Percentiles rank a stretch among this genome's conserved stretches.
Conservation (phyloP, 1,284 basidiomycete species). For the Pseudozyma thailandica region DNA sequence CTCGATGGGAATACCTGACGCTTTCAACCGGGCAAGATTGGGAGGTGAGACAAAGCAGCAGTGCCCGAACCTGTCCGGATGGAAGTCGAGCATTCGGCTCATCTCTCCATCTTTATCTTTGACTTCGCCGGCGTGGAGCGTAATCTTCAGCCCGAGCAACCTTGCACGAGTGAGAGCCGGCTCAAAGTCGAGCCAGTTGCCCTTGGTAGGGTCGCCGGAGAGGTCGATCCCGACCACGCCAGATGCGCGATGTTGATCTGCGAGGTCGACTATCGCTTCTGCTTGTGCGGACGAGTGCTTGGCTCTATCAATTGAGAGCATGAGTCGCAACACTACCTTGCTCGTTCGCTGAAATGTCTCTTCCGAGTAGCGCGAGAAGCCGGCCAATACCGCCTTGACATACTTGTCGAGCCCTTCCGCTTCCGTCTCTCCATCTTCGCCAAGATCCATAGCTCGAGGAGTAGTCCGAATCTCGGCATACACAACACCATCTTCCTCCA, state of each 20-base stretch:
- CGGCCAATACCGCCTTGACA: conserved; percentile 18
- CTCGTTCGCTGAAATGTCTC: neutral
- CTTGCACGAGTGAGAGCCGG: conserved; percentile 21
- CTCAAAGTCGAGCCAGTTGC: conserved; percentile 13
- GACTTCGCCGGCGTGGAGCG: conserved; percentile 47
- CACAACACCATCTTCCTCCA: conserved; percentile 42
- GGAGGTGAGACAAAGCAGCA: conserved; percentile 34
- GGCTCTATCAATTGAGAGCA: conserved; percentile 46
- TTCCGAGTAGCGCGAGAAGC: conserved; percentile 7
- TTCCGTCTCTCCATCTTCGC: neutral
- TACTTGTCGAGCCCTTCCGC: conserved; percentile 6
- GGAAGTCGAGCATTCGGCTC: conserved; percentile 31
- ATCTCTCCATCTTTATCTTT: conserved; percentile 23
- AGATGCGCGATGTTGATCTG: neutral
- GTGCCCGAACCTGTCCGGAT: conserved; percentile 46
- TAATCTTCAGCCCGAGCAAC: conserved; percentile 31
- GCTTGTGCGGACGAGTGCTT: conserved; percentile 14
- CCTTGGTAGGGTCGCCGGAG: conserved; percentile 45
- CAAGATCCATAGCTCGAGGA: conserved; percentile 10
- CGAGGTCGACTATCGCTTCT: conserved; percentile 19
- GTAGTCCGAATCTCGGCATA: conserved; percentile 53
- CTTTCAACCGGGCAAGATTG: conserved; percentile 10
- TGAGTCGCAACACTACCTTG: conserved; percentile 15
- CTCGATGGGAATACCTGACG: conserved; percentile 26
- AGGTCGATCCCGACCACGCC: conserved; percentile 46